These are phyloP conservation scores for Yarrowia alimentaria DNA, from an alignment of 805 yeast genomes.

Conservation along the genomic window DNA sequence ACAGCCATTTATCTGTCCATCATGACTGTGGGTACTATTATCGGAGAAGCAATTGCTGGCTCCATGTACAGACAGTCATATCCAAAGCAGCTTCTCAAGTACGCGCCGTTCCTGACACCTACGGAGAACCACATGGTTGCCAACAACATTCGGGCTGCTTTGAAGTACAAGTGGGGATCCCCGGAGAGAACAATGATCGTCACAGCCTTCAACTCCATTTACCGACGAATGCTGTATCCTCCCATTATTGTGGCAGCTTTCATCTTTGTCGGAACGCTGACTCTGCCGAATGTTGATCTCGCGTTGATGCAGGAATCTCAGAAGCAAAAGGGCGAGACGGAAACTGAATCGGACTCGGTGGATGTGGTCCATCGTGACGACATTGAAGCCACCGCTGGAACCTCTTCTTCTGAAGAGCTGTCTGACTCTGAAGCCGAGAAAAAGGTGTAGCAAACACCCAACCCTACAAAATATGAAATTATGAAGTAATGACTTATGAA, in stretches of 20 bases:
- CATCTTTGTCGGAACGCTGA: conserved; percentile 16
- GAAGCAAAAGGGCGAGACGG: conserved; percentile 1
- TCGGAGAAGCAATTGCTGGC: conserved; percentile 64
- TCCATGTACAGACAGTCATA: conserved; percentile 67
- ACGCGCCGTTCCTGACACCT: neutral
- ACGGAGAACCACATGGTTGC: conserved; percentile 1
- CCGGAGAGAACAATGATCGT: conserved; percentile 26
- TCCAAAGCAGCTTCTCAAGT: conserved; percentile 40
- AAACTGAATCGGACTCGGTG: neutral
- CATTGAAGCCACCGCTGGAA: neutral
- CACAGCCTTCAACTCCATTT: conserved; percentile 20
- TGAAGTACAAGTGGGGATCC: conserved; percentile 7
- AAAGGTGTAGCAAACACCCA: too few species aligned
- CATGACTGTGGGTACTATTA: conserved; percentile 61
- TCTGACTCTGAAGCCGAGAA: conserved; percentile 4
- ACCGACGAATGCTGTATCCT: conserved; percentile 23
- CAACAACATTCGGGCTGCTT: neutral
- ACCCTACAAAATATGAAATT: neutral
- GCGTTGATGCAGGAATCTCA: conserved; percentile 1
- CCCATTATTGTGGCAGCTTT: conserved; percentile 21
- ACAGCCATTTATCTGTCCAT: conserved; percentile 56
- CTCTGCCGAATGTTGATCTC: conserved; percentile 11
- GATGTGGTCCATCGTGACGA: neutral
- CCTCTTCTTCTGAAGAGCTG: neutral
- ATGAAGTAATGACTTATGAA: neutral